A percentile compares a stretch with the other conserved stretches of the same genome.
Evolutionary conservation across 2,329 filamentous ascomycete genomes (phyloP).

Genomic region (Calonectria ilicicola): DNA sequence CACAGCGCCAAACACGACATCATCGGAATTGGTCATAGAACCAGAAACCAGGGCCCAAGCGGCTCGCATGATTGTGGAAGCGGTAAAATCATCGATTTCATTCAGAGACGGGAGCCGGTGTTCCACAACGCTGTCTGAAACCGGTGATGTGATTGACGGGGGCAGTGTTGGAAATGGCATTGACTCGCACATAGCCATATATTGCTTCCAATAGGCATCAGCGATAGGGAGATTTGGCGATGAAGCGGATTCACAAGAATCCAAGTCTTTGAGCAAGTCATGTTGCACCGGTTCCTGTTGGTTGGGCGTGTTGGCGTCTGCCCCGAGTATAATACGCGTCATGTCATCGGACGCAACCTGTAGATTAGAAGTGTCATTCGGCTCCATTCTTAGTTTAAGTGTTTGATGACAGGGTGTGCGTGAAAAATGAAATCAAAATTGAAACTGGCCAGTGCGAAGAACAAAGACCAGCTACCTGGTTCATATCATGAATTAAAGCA

Average conservation of each 20-base stretch:
- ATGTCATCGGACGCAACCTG: not conserved
- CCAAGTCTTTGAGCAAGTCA: not conserved
- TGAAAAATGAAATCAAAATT: not conserved
- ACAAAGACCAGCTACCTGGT: not conserved
- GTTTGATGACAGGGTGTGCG: not conserved
- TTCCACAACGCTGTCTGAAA: not conserved
- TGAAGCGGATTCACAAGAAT: not conserved
- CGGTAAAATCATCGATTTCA: not conserved
- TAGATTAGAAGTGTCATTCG: not conserved
- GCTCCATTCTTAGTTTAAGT: not conserved
- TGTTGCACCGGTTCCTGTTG: not conserved
- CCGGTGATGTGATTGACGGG: not conserved
- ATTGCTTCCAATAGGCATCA: constrained; percentile 9
- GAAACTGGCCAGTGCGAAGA: not conserved
- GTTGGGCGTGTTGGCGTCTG: not conserved
- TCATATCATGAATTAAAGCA: not conserved
- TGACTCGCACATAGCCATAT: constrained; percentile 2
- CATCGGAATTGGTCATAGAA: not conserved
- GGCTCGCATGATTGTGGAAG: not conserved
- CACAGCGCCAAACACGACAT: constrained; percentile 23
- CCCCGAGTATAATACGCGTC: not conserved
- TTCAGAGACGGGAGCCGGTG: not conserved
- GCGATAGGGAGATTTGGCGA: not conserved
- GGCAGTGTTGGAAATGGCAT: constrained; percentile 22
- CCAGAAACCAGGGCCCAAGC: not conserved